Evolutionary conservation across 1,284 basidiomycete genomes (phyloP).

Genomic region (Megacollybia platyphylla): DNA sequence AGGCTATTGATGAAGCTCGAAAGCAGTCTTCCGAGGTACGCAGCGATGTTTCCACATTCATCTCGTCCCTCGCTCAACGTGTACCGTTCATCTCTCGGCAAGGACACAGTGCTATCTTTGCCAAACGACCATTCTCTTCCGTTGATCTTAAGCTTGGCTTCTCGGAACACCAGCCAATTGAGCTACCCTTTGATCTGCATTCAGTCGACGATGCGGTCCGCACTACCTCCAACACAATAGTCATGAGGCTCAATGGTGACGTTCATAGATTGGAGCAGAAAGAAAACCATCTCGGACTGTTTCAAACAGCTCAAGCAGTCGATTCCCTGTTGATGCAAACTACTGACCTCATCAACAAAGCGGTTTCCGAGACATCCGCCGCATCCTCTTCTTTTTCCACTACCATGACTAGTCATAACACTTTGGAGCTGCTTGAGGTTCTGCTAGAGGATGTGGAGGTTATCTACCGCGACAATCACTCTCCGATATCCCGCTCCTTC

Average conservation of each 20-base stretch:
- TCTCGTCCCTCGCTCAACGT: conserved; percentile 29
- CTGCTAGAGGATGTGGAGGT: conserved; percentile 24
- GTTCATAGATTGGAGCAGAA: conserved; percentile 36
- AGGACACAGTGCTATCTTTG: conserved; percentile 9
- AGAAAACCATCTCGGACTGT: conserved; percentile 33
- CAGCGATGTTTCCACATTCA: conserved; percentile 30
- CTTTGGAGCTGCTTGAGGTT: conserved; percentile 18
- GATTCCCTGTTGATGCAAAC: conserved; percentile 29
- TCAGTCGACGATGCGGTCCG: conserved; percentile 60
- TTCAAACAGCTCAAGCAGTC: conserved; percentile 37
- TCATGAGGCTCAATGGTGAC: conserved; percentile 46
- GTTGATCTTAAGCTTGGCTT: conserved; percentile 21
- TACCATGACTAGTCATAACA: conserved; percentile 12
- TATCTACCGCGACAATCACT: conserved; percentile 19
- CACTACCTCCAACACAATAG: conserved; percentile 54
- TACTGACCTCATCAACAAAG: conserved; percentile 22
- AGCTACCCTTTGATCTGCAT: conserved; percentile 45
- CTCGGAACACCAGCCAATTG: conserved; percentile 18
- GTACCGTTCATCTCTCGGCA: conserved; percentile 37
- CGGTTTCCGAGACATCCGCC: conserved; percentile 21
- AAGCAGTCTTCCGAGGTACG: conserved; percentile 22
- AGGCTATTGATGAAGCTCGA: conserved; percentile 19
- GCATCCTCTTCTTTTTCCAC: conserved; percentile 20
- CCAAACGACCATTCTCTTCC: conserved; percentile 22
- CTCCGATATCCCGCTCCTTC: conserved; percentile 31